Evolutionary conservation across 2,329 filamentous ascomycete genomes (phyloP).

Genomic region (Fusarium sp.): DNA sequence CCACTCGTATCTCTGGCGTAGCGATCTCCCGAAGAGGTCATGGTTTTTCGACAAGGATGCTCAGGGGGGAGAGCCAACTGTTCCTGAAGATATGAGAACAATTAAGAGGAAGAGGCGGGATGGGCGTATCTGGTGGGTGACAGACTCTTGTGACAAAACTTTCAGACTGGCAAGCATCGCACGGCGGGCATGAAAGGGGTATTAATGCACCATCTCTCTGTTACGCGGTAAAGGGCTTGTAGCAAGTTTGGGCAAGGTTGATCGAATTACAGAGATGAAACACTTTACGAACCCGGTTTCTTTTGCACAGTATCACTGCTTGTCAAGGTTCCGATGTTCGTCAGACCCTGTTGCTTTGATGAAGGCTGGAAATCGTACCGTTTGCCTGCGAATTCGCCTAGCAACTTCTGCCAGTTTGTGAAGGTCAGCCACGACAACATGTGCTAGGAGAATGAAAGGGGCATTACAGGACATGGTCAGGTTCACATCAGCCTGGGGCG

Average conservation of each 20-base stretch:
- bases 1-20: background rate
- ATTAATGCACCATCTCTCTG: background rate
- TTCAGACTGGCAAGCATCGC: background rate
- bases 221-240: background rate
- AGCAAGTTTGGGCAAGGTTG: background rate
- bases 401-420: constrained; percentile 12
- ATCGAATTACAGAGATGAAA: constrained; percentile 8
- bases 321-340: background rate
- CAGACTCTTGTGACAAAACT: background rate
- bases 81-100: background rate
- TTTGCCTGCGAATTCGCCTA: background rate
- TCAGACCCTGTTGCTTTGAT: background rate
- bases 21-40: background rate
- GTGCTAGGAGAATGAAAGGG: background rate
- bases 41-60: background rate
- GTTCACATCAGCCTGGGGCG: background rate
- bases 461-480: background rate
- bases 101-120: too few relatives aligned
- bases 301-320: background rate
- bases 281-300: background rate
- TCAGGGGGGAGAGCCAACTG: background rate
- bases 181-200: background rate
- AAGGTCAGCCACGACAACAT: background rate
- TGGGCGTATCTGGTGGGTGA: background rate
- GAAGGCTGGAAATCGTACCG: background rate